These are phyloP conservation scores for Pythium sp. DNA, from an alignment of 352 stramenopile species.

Conservation along the genomic window DNA sequence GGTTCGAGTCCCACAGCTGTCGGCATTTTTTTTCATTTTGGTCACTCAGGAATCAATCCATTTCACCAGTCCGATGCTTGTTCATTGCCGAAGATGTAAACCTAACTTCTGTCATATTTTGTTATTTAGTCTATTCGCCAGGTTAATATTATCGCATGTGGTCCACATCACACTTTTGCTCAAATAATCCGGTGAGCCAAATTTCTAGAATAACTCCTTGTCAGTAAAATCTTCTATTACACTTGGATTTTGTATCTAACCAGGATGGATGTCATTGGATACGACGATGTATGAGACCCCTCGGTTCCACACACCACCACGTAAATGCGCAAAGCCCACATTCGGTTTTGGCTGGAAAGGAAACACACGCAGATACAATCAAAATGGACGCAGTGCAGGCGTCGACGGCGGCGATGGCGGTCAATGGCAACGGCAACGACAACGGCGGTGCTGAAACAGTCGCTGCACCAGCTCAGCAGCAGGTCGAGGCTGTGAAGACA, in stretches of 20 bases:
- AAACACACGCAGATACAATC: neutral
- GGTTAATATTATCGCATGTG: neutral
- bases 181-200: neutral
- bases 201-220: neutral
- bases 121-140: neutral
- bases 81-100: no score
- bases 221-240: neutral
- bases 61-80: no score
- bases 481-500: conserved; percentile 21
- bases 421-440: neutral
- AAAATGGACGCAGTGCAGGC: conserved; percentile 19
- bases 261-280: neutral
- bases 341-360: conserved; percentile 14
- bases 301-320: neutral
- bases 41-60: no score
- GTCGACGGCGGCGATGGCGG: conserved; percentile 4
- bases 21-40: neutral
- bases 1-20: neutral
- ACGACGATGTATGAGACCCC: neutral
- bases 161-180: neutral
- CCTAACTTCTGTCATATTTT: no score
- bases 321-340: neutral
- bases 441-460: neutral
- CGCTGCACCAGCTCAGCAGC: conserved; percentile 2
- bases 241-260: neutral